These are phyloP conservation scores for Paramecium tetraurelia DNA, from an alignment of 73 alveolate genomes.

Conservation along the genomic window DNA sequence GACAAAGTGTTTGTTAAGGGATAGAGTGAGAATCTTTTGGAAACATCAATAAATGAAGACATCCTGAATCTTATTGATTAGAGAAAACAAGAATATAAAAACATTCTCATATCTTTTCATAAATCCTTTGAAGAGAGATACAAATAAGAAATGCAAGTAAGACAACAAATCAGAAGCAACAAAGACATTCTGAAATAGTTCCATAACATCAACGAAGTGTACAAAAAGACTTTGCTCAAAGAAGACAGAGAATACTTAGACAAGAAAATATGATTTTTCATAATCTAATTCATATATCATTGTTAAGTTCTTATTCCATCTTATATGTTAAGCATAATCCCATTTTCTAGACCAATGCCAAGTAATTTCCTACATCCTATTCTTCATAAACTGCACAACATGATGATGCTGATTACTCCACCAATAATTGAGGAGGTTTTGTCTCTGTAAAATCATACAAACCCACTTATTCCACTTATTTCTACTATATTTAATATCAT, in stretches of 20 bases:
- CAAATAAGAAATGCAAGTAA: conserved; percentile 47
- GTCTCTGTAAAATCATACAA: not conserved
- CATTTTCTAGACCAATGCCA: not conserved
- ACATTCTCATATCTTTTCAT: not conserved
- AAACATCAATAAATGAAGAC: conserved; percentile 22
- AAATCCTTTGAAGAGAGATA: conserved; percentile 30
- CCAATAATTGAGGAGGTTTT: not conserved
- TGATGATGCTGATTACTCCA: not conserved
- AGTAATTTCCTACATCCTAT: not conserved
- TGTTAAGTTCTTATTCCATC: not conserved
- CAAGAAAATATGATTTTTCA: not conserved
- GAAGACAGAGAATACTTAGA: conserved; percentile 47
- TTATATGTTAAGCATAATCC: not conserved
- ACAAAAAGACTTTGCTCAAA: conserved; percentile 1
- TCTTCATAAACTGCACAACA: not conserved
- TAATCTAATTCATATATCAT: not conserved
- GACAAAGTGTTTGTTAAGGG: conserved; percentile 54
- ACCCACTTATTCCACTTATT: not conserved
- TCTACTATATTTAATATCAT: not conserved
- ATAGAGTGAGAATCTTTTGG: conserved; percentile 20
- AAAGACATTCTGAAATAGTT: conserved; percentile 33
- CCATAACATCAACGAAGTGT: conserved; percentile 16
- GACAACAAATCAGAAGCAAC: conserved; percentile 31
- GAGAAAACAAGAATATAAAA: conserved; percentile 53
- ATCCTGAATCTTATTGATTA: not conserved